phyloP scores from a whole-genome alignment of 495 filamentous ascomycete species.

The Aspergillus nidulans region DNA sequence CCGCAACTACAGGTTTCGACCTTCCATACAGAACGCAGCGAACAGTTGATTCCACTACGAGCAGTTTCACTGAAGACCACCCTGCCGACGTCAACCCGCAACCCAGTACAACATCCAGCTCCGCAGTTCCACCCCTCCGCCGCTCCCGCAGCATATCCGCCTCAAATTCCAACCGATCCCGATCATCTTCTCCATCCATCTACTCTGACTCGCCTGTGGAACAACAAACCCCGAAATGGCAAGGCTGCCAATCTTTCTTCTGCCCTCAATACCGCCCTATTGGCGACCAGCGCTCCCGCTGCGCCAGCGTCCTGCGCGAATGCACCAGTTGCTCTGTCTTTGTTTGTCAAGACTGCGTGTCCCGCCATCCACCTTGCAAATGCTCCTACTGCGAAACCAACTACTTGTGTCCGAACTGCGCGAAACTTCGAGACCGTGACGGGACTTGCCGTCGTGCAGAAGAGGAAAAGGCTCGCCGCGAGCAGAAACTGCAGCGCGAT shows the following conservation, averaged over 20 bases:
- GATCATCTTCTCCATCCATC: conserved; percentile 35
- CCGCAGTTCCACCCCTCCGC: conserved; percentile 16
- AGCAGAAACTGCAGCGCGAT: conserved; percentile 44
- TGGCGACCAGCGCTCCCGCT: conserved; percentile 49
- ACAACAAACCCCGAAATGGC: conserved; percentile 36
- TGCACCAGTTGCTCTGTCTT: conserved; percentile 52
- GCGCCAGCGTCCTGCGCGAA: conserved; percentile 45
- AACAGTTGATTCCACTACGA: conserved; percentile 33
- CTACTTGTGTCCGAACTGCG: conserved; percentile 53
- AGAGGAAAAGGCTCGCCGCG: conserved; percentile 38
- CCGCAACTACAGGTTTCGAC: conserved; percentile 18
- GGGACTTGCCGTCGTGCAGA: conserved; percentile 39
- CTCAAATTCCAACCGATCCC: conserved; percentile 40
- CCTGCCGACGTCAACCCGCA: conserved; percentile 23
- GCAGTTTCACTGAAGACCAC: conserved; percentile 39
- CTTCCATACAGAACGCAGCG: conserved; percentile 34
- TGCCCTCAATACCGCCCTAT: conserved; percentile 48
- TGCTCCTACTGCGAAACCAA: conserved; percentile 51
- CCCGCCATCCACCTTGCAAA: conserved; percentile 43
- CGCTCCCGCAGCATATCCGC: conserved; percentile 31
- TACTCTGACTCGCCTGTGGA: conserved; percentile 39
- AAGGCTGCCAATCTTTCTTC: conserved; percentile 56
- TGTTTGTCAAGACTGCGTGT: conserved; percentile 53
- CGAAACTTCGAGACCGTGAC: conserved; percentile 38
- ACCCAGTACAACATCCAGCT: conserved; percentile 15